Conservation (phyloP, 2,329 filamentous ascomycete genomes). For the Dactylellina haptotyla region DNA sequence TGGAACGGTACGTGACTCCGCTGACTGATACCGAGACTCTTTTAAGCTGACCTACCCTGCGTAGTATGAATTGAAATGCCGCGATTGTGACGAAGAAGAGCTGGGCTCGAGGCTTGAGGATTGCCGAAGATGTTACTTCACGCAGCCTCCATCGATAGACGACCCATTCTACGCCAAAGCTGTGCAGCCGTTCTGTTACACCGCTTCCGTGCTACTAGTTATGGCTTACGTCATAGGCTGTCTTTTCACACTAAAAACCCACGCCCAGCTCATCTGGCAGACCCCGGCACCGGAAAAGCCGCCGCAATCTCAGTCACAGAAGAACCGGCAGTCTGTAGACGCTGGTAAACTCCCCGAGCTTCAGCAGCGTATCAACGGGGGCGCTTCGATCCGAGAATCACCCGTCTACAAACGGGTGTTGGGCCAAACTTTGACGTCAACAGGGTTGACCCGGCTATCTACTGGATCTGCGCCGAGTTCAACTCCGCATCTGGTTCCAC, state of each 20-base stretch:
- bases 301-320: slow-evolving; percentile 55
- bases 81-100: slow-evolving; percentile 67
- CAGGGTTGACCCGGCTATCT: slow-evolving; percentile 65
- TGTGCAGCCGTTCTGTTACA: slow-evolving; percentile 91
- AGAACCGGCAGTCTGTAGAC: slow-evolving; percentile 52
- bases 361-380: slow-evolving; percentile 55
- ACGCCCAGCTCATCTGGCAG: slow-evolving; percentile 95
- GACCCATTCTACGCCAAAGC: slow-evolving; percentile 91
- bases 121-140: slow-evolving; percentile 93
- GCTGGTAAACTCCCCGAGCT: slow-evolving; percentile 42
- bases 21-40: slow-evolving; percentile 6
- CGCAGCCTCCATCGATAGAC: slow-evolving; percentile 81
- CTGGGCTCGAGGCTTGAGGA: slow-evolving; percentile 66
- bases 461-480: slow-evolving; percentile 37
- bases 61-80: slow-evolving; percentile 89
- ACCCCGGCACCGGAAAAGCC: slow-evolving; percentile 41
- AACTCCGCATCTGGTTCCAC: slow-evolving; percentile 20
- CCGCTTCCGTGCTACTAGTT: slow-evolving; percentile 85
- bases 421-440: slow-evolving; percentile 87
- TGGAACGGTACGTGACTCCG: slow-evolving; percentile 73
- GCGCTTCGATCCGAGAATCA: slow-evolving; percentile 76
- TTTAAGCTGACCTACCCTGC: slow-evolving; percentile 61
- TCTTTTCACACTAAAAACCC: slow-evolving; percentile 93
- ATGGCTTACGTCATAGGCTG: slow-evolving; percentile 92
- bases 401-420: slow-evolving; percentile 92